A percentile compares a stretch with the other conserved stretches of the same genome.
These are phyloP conservation scores for Gossypium laxum DNA, from an alignment of 441 rosid genomes.

Conservation along the genomic window DNA sequence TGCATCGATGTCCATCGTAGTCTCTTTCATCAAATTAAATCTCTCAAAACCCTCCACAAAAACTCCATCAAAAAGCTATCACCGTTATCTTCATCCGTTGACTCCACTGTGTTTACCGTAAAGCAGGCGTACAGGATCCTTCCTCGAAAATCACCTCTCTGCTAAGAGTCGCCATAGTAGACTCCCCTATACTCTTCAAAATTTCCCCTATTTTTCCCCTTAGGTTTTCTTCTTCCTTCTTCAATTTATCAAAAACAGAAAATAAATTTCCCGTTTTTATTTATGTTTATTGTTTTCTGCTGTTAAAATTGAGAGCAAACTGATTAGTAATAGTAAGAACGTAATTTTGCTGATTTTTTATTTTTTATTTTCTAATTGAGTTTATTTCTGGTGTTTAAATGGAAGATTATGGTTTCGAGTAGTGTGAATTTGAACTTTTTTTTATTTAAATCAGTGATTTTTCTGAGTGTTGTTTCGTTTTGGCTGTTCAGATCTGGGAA, in stretches of 20 bases:
- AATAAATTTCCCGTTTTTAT: background rate
- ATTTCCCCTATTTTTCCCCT: background rate
- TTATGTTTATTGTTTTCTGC: background rate
- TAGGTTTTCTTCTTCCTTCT: background rate
- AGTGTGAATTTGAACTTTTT: background rate
- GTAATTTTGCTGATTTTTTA: background rate
- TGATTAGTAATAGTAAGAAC: background rate
- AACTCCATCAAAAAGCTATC: background rate
- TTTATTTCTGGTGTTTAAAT: background rate
- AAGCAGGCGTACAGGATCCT: background rate
- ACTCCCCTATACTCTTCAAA: background rate
- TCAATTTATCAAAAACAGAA: background rate
- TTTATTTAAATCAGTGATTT: background rate
- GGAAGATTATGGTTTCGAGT: conserved; percentile 2
- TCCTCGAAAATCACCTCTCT: background rate
- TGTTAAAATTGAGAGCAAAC: background rate
- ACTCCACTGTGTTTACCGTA: background rate
- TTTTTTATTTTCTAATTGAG: background rate
- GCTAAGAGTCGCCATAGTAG: background rate
- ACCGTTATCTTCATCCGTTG: background rate
- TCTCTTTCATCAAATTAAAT: background rate
- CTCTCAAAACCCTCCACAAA: background rate
- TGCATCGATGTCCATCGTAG: background rate
- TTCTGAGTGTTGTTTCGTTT: background rate
- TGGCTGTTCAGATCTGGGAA: conserved; percentile 43